Evolutionary conservation across 495 filamentous ascomycete genomes (phyloP).

Genomic region (Talaromyces liani): DNA sequence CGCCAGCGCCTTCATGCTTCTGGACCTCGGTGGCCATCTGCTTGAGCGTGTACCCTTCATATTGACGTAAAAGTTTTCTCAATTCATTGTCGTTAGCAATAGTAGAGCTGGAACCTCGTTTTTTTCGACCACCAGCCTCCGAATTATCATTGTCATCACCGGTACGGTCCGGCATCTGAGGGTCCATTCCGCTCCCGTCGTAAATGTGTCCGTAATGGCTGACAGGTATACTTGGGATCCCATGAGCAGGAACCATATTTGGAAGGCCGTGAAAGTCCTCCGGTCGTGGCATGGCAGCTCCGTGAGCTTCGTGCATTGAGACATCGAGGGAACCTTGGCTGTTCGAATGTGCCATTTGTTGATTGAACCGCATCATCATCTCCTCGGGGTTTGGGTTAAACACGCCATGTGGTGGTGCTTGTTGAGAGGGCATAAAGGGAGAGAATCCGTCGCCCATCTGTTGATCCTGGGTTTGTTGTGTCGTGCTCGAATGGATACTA

Average conservation of each 20-base stretch:
- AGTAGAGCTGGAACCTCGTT: conserved; percentile 61
- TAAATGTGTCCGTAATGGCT: conserved; percentile 52
- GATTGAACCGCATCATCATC: conserved; percentile 51
- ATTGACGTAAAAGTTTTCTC: conserved; percentile 70
- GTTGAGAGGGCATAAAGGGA: conserved; percentile 47
- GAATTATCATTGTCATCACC: conserved; percentile 59
- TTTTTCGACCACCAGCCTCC: conserved; percentile 55
- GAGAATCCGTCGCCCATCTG: conserved; percentile 42
- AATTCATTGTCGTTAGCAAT: conserved; percentile 89
- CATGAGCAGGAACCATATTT: conserved; percentile 22
- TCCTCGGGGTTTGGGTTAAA: conserved; percentile 54
- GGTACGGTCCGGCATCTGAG: conserved; percentile 52
- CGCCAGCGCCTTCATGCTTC: conserved; percentile 60
- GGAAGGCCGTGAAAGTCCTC: conserved; percentile 40
- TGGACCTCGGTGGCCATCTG: conserved; percentile 79
- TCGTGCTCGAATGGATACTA: conserved; percentile 65
- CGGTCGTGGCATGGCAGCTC: conserved; percentile 34
- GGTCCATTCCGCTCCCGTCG: conserved; percentile 58
- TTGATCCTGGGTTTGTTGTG: conserved; percentile 60
- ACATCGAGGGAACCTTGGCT: conserved; percentile 45
- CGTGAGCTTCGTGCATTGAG: conserved; percentile 42
- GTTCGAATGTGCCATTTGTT: conserved; percentile 46
- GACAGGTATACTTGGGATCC: conserved; percentile 26
- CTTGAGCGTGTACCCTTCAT: conserved; percentile 64
- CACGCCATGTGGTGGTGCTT: conserved; percentile 39